phyloP scores from a whole-genome alignment of 805 yeast genomes.

The Wickerhamiella australiensis region DNA sequence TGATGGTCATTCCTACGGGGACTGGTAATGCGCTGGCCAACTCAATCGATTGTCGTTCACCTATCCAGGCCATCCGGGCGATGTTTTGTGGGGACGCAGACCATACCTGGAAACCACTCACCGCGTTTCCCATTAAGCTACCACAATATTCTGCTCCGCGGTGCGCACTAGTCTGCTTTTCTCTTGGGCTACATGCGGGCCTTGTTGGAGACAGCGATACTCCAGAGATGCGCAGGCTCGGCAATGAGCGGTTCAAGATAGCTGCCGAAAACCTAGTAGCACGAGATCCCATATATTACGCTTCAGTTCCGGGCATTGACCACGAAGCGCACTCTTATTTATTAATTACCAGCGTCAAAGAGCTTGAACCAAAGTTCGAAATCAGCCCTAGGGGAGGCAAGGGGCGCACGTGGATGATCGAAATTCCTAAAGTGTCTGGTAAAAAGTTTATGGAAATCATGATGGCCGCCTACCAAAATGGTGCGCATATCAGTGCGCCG shows the following conservation, averaged over 20 bases:
- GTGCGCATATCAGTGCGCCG: conserved; percentile 40
- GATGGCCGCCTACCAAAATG: conserved; percentile 44
- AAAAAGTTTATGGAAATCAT: conserved; percentile 42
- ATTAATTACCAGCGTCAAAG: conserved; percentile 41
- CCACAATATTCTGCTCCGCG: conserved; percentile 35
- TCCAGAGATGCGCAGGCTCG: conserved; percentile 51
- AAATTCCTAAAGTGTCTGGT: conserved; percentile 31
- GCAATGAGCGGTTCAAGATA: conserved; percentile 51
- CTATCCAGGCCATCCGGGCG: conserved; percentile 24
- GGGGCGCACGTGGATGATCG: conserved; percentile 32
- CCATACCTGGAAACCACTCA: conserved; percentile 29
- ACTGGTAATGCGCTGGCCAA: conserved; percentile 75
- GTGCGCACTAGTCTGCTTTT: conserved; percentile 44
- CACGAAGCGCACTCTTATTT: conserved; percentile 40
- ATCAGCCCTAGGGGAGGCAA: conserved; percentile 48
- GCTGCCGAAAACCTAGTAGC: conserved; percentile 52
- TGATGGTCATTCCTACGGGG: conserved; percentile 53
- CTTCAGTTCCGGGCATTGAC: conserved; percentile 24
- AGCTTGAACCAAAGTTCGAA: conserved; percentile 47
- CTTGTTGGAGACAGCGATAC: conserved; percentile 70
- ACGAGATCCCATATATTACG: conserved; percentile 41
- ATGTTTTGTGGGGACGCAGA: conserved; percentile 16
- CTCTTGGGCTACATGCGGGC: conserved; percentile 82
- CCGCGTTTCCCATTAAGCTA: conserved; percentile 36
- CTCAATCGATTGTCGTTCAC: conserved; percentile 36